phyloP scores from a whole-genome alignment of 2,329 filamentous ascomycete species.

The Lasiodiplodia hormozganensis region DNA sequence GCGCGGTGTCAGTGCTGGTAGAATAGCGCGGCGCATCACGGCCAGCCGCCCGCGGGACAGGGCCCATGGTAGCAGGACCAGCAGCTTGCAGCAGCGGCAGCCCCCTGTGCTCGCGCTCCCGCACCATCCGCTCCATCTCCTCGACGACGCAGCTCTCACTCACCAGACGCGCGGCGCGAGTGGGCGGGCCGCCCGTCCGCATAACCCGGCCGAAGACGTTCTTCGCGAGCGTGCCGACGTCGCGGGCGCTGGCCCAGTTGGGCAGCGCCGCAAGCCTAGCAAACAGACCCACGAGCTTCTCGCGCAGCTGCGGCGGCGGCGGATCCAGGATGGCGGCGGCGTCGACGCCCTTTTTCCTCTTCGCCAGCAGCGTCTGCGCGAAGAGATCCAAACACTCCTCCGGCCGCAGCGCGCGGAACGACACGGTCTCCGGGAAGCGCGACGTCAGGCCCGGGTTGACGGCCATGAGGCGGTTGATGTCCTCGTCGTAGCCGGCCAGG shows the following conservation, averaged over 20 bases:
- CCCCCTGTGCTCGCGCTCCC: slow-evolving; percentile 40
- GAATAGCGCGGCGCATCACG: not conserved
- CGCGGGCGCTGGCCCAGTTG: slow-evolving; percentile 69
- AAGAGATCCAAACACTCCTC: slow-evolving; percentile 49
- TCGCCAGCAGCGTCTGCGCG: slow-evolving; percentile 38
- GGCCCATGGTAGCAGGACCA: not conserved
- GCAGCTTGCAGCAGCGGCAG: not conserved
- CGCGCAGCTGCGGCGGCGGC: slow-evolving; percentile 33
- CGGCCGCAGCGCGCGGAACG: slow-evolving; percentile 56
- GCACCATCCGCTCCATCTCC: slow-evolving; percentile 42
- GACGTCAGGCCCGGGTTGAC: slow-evolving; percentile 69
- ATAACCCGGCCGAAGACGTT: slow-evolving; percentile 54
- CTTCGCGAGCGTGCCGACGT: slow-evolving; percentile 63
- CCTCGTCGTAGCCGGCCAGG: slow-evolving; percentile 70
- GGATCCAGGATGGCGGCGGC: slow-evolving; percentile 34
- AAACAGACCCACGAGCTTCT: slow-evolving; percentile 46
- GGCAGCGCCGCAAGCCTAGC: slow-evolving; percentile 49
- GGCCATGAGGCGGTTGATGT: slow-evolving; percentile 69
- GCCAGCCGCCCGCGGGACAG: not conserved
- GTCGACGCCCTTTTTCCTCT: slow-evolving; percentile 44
- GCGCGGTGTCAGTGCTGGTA: not conserved
- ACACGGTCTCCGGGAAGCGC: slow-evolving; percentile 68
- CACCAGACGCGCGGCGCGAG: slow-evolving; percentile 35
- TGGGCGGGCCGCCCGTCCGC: slow-evolving; percentile 32
- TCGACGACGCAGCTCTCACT: slow-evolving; percentile 37